These are phyloP conservation scores for Gymnopilus junonius DNA, from an alignment of 768 basidiomycete species.

Conservation along the genomic window DNA sequence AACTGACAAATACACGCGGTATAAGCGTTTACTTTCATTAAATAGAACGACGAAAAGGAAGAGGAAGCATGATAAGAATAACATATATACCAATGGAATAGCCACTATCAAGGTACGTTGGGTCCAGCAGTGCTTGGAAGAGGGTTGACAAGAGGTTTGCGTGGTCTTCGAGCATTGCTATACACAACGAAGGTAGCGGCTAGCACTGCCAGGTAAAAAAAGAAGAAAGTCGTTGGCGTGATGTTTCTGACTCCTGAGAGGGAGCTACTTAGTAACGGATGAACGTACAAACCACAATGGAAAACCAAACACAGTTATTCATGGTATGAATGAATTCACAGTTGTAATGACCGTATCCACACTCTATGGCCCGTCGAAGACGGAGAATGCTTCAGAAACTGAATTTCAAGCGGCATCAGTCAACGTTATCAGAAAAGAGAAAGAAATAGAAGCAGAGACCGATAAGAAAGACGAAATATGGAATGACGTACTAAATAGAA, in stretches of 20 bases:
- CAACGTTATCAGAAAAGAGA: not conserved
- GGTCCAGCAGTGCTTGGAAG: conserved; percentile 18
- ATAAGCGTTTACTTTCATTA: not conserved
- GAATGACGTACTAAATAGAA: conserved; percentile 1
- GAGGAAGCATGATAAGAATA: not conserved
- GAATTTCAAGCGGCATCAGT: not conserved
- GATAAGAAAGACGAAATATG: not conserved
- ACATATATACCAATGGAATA: conserved; percentile 31
- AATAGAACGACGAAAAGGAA: not conserved
- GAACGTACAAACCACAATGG: not conserved
- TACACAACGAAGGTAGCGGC: conserved; percentile 17
- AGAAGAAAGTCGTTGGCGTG: not conserved
- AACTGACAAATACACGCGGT: conserved; percentile 16
- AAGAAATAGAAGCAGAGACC: not conserved
- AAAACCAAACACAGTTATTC: not conserved
- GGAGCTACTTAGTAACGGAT: not conserved
- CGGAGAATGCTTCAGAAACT: not conserved
- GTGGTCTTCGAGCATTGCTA: conserved; percentile 6
- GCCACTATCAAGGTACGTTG: conserved; percentile 26
- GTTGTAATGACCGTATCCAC: not conserved
- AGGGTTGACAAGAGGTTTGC: conserved; percentile 15
- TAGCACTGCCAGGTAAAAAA: conserved; percentile 2
- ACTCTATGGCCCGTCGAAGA: not conserved
- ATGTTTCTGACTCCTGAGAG: not conserved
- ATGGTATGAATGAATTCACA: not conserved